Conservation (phyloP, 345 rosid genomes). For the Syzygium aromaticum region DNA sequence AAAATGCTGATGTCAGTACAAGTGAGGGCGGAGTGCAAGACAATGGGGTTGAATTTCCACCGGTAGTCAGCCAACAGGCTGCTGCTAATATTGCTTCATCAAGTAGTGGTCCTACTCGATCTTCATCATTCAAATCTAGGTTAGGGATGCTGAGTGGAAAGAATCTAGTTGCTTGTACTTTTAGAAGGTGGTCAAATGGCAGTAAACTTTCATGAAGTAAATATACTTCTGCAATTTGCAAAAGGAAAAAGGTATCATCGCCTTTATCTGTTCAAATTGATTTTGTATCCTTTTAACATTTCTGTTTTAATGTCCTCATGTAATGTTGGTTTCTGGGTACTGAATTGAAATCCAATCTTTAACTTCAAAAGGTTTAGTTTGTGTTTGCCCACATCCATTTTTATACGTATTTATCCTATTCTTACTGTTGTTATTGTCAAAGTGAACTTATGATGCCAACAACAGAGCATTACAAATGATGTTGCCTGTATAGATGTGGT, state of each 20-base stretch:
- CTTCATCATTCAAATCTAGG: constrained; percentile 55
- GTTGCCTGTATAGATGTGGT: not conserved
- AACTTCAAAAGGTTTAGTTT: not conserved
- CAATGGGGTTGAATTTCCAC: constrained; percentile 34
- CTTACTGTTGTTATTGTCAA: not conserved
- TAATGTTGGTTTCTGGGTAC: not conserved
- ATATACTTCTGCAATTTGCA: not conserved
- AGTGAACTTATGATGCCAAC: not conserved
- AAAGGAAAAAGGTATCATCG: not conserved
- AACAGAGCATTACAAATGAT: not conserved
- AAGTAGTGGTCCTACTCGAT: constrained; percentile 32
- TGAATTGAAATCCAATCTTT: not conserved
- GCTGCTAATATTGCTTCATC: constrained; percentile 28
- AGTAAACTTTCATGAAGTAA: constrained; percentile 26
- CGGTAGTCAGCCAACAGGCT: constrained; percentile 20
- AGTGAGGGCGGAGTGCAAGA: constrained; percentile 52
- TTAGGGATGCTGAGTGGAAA: constrained; percentile 57
- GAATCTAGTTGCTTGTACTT: constrained; percentile 69
- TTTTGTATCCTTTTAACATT: not conserved
- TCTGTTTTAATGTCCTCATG: not conserved
- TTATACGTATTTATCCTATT: not conserved
- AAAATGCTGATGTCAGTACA: constrained; percentile 34
- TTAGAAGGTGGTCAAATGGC: constrained; percentile 52
- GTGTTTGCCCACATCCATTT: not conserved
- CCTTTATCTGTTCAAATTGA: not conserved